Base-by-base conservation (phyloP, 1,284 basidiomycete genomes). In the Athelia psychrophila region DNA sequence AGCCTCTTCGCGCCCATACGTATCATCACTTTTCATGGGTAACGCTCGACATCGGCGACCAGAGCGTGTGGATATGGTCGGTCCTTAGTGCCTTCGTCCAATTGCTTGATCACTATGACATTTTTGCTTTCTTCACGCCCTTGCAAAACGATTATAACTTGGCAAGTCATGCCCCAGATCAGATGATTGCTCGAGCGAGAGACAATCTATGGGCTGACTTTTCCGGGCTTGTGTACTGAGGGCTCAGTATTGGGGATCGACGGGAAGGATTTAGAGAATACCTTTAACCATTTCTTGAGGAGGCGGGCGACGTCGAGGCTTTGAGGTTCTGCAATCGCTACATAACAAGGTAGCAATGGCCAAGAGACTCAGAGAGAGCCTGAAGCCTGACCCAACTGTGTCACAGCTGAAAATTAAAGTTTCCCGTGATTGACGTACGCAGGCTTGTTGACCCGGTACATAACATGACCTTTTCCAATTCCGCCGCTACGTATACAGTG, bases 1-100 rank as follows among this genome's bases (percentile, higher is more conserved):
- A 97, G 74, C 75, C 91, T 93, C 84, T 96, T 98, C 71, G 91
- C 85, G 63, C 95, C 93, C 95, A 98, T 98, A 61, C 91, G 88
- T 71, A 88, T 90, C 64, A 93, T 96, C 58, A 97, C 94, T 79
- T 97, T 97, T 69, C 89, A 80, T 27, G 95, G 95, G 85, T 96
- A 97, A 62, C 93, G 84, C 79, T 98, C 95, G 70, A 98, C 83
- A 62, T 95, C 95, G 58, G 93, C 95, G 69, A 97, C 94, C 66
- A 98, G 87, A 65, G 95, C 95, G 72, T 98, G 93, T 60, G 95
- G 91, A 79, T 96, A 98, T 50, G 87, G 91, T 60, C 91, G 80
- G 60, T 94, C 92, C 74, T 93, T 92, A 58, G 85, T 90, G 40
- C 92, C 91, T 67, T 94, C 92, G 66, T 94, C 92, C 57, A 85